These are phyloP conservation scores for Pichia sp. DNA, from an alignment of 1,139 yeast genomes.

Conservation along the genomic window DNA sequence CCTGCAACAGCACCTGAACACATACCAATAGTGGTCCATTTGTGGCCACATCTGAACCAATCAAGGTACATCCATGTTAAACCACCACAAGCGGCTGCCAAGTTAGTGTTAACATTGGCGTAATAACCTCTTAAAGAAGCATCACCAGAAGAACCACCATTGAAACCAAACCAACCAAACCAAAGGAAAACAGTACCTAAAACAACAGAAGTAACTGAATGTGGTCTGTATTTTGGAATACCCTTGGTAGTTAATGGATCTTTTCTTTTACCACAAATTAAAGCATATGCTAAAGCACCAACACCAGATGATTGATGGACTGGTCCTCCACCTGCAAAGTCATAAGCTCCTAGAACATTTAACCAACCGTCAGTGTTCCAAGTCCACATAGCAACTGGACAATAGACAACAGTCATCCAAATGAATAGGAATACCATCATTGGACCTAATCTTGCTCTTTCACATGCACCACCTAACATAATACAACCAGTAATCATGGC, in stretches of 20 bases:
- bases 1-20: conserved; percentile 95
- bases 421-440: conserved; percentile 89
- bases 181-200: conserved; percentile 89
- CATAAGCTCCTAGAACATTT: conserved; percentile 70
- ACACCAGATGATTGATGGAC: conserved; percentile 94
- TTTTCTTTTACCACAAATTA: conserved; percentile 84
- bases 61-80: conserved; percentile 91
- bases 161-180: conserved; percentile 99
- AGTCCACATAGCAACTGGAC: conserved; percentile 94
- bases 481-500: conserved; percentile 87
- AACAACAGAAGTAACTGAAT: conserved; percentile 82
- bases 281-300: conserved; percentile 89
- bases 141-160: conserved; percentile 95
- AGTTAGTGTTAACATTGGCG: conserved; percentile 84
- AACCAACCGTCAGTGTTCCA: conserved; percentile 96
- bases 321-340: conserved; percentile 98
- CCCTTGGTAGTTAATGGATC: conserved; percentile 65
- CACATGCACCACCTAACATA: conserved; percentile 97
- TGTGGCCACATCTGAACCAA: conserved; percentile 78
- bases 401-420: conserved; percentile 95
- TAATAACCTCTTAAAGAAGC: conserved; percentile 89
- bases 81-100: conserved; percentile 91
- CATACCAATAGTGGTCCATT: conserved; percentile 92
- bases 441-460: conserved; percentile 93
- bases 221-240: conserved; percentile 86